A percentile compares a stretch with the other conserved stretches of the same genome.
Conservation (phyloP, 257 asterid species). For the Scutellaria barbata region DNA sequence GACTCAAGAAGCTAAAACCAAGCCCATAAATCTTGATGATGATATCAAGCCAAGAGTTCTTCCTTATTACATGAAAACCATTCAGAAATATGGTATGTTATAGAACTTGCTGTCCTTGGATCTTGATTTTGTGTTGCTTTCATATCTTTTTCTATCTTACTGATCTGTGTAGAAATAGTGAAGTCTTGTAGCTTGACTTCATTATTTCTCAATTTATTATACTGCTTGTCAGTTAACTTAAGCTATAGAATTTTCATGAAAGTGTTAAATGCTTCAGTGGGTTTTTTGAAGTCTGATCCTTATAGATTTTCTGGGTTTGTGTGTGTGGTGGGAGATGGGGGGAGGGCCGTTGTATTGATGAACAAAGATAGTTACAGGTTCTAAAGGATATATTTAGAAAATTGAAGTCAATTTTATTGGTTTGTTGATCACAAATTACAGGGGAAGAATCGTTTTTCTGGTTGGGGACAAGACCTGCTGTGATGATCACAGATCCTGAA, state of each 20-base stretch:
- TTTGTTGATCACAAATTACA: slow-evolving; percentile 30
- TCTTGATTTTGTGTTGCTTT: too few relatives aligned
- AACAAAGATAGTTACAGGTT: too few relatives aligned
- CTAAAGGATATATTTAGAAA: too few relatives aligned
- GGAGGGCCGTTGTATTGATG: too few relatives aligned
- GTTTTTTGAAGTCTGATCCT: too few relatives aligned
- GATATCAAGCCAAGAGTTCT: slow-evolving; percentile 45
- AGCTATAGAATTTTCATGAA: too few relatives aligned
- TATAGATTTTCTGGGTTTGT: too few relatives aligned
- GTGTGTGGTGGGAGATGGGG: too few relatives aligned
- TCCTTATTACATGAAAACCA: slow-evolving; percentile 28
- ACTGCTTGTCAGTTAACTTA: too few relatives aligned
- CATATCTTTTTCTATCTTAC: not conserved
- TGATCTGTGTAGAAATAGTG: not conserved
- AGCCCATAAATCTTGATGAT: slow-evolving; percentile 44
- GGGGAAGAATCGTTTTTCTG: slow-evolving; percentile 53
- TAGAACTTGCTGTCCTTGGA: too few relatives aligned
- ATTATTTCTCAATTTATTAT: too few relatives aligned
- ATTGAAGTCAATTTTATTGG: not conserved
- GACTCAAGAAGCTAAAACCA: slow-evolving; percentile 33
- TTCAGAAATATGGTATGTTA: slow-evolving; percentile 44
- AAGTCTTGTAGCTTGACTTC: not conserved
- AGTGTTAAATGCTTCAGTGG: too few relatives aligned
- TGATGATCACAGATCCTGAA: slow-evolving; percentile 50
- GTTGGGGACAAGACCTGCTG: slow-evolving; percentile 59